Conservation (phyloP, 257 asterid genomes). For the Fraxinus cuspidata region DNA sequence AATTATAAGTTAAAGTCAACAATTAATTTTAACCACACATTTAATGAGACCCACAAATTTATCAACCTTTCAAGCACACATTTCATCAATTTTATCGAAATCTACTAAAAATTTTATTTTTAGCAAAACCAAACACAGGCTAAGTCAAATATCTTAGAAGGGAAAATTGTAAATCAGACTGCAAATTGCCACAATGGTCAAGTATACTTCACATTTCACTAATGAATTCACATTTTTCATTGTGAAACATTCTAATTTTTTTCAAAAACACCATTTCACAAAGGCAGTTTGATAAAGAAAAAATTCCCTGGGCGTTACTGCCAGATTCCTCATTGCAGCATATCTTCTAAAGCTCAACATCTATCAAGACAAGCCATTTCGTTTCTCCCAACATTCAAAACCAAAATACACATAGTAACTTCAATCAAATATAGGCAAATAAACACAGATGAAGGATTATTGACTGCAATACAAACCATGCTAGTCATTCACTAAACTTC, state of each 20-base stretch:
- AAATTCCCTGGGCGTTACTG: background rate
- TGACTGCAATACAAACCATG: background rate
- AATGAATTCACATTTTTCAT: background rate
- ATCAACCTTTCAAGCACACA: too few species aligned
- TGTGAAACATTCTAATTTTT: background rate
- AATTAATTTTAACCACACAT: too few species aligned
- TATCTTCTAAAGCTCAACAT: background rate
- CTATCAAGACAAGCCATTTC: background rate
- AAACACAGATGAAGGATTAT: background rate
- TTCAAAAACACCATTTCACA: background rate
- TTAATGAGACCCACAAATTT: too few species aligned
- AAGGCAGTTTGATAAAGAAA: background rate
- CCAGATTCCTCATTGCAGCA: background rate
- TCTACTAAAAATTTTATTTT: too few species aligned
- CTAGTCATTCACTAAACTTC: background rate
- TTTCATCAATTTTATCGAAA: too few species aligned
- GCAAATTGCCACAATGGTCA: background rate
- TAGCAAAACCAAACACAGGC: too few species aligned
- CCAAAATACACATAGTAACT: background rate
- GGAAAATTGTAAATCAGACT: background rate
- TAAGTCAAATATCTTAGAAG: background rate
- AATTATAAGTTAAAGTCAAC: too few species aligned
- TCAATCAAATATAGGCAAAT: background rate
- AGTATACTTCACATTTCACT: background rate
- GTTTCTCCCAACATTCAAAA: background rate